Percentiles rank a stretch among this genome's conserved stretches.
These are phyloP conservation scores for Spatholobus suberectus DNA, from an alignment of 306 rosid genomes.

Conservation along the genomic window DNA sequence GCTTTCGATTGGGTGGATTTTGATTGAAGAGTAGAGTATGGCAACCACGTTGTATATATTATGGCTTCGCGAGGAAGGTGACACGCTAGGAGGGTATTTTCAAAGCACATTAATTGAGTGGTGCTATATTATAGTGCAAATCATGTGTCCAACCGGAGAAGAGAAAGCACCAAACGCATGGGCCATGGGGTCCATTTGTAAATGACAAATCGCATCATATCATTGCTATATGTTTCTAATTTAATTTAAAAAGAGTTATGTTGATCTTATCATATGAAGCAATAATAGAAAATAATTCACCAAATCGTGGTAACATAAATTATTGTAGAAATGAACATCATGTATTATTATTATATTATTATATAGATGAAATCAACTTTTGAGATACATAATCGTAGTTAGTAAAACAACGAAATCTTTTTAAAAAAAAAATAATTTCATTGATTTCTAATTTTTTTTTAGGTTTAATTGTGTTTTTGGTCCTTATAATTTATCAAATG, in stretches of 20 bases:
- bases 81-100: neutral
- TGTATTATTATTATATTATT: neutral
- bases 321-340: neutral
- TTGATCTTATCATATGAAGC: neutral
- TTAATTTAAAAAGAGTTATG: neutral
- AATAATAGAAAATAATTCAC: neutral
- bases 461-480: too few species aligned
- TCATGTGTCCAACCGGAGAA: conserved; percentile 13
- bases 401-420: neutral
- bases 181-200: neutral
- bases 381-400: neutral
- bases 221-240: neutral
- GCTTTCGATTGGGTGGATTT: neutral
- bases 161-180: neutral
- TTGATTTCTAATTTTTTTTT: too few species aligned
- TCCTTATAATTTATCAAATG: too few species aligned
- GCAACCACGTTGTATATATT: neutral
- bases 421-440: too few species aligned
- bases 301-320: neutral
- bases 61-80: neutral
- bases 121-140: neutral
- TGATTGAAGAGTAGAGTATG: too few species aligned
- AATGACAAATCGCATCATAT: neutral
- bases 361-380: neutral
- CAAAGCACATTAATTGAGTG: neutral